Evolutionary conservation across 2,329 filamentous ascomycete species (phyloP).

Genomic region (Phyllosticta citrichinensis): DNA sequence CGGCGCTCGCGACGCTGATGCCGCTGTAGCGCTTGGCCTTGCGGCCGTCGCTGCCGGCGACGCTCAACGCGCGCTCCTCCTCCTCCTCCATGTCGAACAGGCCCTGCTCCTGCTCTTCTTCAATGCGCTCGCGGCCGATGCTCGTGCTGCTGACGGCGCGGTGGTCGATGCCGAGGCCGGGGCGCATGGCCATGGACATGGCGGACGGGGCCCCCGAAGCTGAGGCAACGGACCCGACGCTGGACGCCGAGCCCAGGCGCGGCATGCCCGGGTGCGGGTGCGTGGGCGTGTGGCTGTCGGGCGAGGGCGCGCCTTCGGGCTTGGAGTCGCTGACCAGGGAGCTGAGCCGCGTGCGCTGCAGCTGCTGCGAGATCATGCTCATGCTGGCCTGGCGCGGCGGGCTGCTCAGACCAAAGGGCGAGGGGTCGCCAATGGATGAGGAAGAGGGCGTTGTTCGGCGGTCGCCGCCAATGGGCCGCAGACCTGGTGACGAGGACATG

Average conservation of each 20-base stretch:
- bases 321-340: conserved; percentile 16
- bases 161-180: conserved; percentile 22
- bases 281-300: background rate
- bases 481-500: conserved; percentile 31
- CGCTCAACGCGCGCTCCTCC: conserved; percentile 16
- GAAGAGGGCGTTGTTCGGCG: conserved; percentile 26
- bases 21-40: background rate
- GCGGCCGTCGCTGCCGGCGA: background rate
- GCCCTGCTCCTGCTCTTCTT: conserved; percentile 32
- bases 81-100: conserved; percentile 34
- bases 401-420: conserved; percentile 41
- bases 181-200: background rate
- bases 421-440: conserved; percentile 35
- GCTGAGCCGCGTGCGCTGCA: conserved; percentile 36
- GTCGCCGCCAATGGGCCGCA: conserved; percentile 37
- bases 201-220: background rate
- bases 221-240: conserved; percentile 18
- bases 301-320: conserved; percentile 14
- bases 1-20: background rate
- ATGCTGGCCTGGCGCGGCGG: conserved; percentile 48
- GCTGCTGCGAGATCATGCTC: conserved; percentile 52
- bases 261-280: conserved; percentile 59
- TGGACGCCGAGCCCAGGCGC: conserved; percentile 25
- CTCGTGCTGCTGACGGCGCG: conserved; percentile 29
- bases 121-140: conserved; percentile 30